These are phyloP conservation scores for Thielaviopsis punctulata DNA, from an alignment of 2,329 filamentous ascomycete genomes.

Conservation along the genomic window DNA sequence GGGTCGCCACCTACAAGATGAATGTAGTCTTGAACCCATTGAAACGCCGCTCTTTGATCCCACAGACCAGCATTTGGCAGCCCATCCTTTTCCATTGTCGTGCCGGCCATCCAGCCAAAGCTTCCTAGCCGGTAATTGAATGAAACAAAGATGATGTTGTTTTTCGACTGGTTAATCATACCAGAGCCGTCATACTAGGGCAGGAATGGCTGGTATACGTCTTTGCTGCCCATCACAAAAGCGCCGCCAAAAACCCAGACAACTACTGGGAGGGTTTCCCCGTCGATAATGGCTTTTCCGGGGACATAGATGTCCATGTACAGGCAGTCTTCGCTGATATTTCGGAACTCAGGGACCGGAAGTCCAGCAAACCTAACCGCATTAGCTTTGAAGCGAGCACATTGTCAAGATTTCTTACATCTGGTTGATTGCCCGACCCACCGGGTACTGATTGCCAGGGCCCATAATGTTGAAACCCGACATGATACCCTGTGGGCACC, in stretches of 20 bases:
- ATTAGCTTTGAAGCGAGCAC: not conserved
- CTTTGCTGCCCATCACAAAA: conserved; percentile 26
- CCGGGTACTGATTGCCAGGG: conserved; percentile 18
- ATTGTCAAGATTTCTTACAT: conserved; percentile 15
- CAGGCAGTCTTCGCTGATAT: conserved; percentile 28
- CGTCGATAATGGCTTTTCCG: conserved; percentile 21
- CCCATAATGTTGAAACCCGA: conserved; percentile 19
- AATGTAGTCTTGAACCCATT: conserved; percentile 33
- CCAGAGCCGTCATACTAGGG: conserved; percentile 24
- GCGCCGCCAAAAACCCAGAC: conserved; percentile 30
- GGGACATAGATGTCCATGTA: conserved; percentile 33
- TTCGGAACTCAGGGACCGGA: conserved; percentile 18
- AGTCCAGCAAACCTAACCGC: conserved; percentile 19
- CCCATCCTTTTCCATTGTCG: conserved; percentile 24
- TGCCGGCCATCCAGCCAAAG: conserved; percentile 29
- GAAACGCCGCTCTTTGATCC: conserved; percentile 27
- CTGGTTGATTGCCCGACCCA: conserved; percentile 20
- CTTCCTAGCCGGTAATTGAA: conserved; percentile 33
- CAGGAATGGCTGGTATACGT: conserved; percentile 18
- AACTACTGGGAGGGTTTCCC: conserved; percentile 24
- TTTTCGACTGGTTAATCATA: conserved; percentile 19
- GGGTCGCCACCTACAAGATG: conserved; percentile 29
- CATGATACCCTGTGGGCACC: conserved; percentile 13
- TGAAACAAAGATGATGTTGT: conserved; percentile 27
- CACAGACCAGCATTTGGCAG: conserved; percentile 27